Evolutionary conservation across 1,284 basidiomycete genomes (phyloP).

Genomic region (Volvariella volvacea): DNA sequence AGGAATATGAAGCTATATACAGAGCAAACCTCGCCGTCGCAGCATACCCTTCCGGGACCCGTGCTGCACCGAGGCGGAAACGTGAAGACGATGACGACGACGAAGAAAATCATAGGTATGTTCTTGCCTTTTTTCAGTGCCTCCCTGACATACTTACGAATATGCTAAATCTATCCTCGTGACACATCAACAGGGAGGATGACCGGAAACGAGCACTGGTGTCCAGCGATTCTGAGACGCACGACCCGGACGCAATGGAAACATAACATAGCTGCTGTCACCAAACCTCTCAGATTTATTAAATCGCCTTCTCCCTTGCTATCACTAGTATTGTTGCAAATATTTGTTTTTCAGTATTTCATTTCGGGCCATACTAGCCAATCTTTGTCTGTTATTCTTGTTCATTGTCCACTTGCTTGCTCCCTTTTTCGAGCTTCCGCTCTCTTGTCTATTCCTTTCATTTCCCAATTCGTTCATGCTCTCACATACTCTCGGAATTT

Average conservation of each 20-base stretch:
- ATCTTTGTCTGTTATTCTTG: no score
- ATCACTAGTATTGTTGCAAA: no score
- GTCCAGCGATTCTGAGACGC: constrained; percentile 19
- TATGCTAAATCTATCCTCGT: constrained; percentile 2
- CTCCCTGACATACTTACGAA: constrained; percentile 2
- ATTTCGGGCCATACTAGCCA: no score
- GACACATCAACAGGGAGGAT: constrained; percentile 30
- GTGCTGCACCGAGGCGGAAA: constrained; percentile 52
- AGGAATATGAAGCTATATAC: constrained; percentile 91
- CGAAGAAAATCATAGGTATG: constrained; percentile 46
- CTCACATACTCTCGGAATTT: no score
- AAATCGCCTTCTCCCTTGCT: constrained; percentile 6
- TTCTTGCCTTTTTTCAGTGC: constrained; percentile 9
- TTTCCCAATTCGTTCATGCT: no score
- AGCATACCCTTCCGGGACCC: constrained; percentile 39
- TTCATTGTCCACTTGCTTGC: no score
- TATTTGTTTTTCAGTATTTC: no score
- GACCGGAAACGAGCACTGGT: constrained; percentile 45
- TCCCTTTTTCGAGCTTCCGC: no score
- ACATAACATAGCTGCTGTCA: constrained; percentile 21
- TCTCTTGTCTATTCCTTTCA: no score
- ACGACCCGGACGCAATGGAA: constrained; percentile 48
- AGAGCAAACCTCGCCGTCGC: constrained; percentile 64
- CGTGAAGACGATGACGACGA: constrained; percentile 63
- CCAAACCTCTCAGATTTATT: constrained; percentile 7